These are phyloP conservation scores for Colletotrichum gloeosporioides DNA, from an alignment of 2,329 filamentous ascomycete species.

Conservation along the genomic window DNA sequence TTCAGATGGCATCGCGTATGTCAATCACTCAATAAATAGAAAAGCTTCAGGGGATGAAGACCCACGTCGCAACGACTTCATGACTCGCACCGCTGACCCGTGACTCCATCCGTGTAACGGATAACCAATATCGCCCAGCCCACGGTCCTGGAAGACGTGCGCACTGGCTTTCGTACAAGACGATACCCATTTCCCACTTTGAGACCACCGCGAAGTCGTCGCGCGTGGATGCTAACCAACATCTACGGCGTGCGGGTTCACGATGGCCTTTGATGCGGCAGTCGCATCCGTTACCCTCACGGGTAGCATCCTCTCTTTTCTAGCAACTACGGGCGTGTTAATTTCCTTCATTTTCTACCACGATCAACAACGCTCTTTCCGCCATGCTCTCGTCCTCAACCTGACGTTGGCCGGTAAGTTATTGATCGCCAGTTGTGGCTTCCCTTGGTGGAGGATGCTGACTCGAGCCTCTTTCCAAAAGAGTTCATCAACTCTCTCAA, in stretches of 20 bases:
- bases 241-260: constrained; percentile 18
- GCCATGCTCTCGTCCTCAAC: constrained; percentile 27
- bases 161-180: constrained; percentile 17
- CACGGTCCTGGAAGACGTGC: background rate
- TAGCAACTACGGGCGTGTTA: constrained; percentile 11
- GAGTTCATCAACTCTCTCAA: constrained; percentile 47
- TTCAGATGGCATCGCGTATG: constrained; percentile 12
- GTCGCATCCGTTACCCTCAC: constrained; percentile 16
- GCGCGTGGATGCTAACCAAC: constrained; percentile 9
- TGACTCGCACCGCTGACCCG: constrained; percentile 14
- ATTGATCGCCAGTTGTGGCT: background rate
- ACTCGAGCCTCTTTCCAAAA: constrained; percentile 18
- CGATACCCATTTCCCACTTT: constrained; percentile 10
- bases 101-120: constrained; percentile 10
- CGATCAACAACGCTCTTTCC: constrained; percentile 26
- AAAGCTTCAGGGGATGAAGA: constrained; percentile 5
- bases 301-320: constrained; percentile 18
- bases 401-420: constrained; percentile 27
- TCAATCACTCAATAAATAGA: constrained; percentile 16
- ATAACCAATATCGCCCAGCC: background rate
- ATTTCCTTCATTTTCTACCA: constrained; percentile 18
- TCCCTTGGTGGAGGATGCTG: background rate
- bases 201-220: background rate
- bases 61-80: constrained; percentile 13
- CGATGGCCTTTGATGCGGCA: constrained; percentile 20